Evolutionary conservation across 768 basidiomycete genomes (phyloP), one percentile per base, ranked within the genome.

Genomic region (Antrodiella citrinella): DNA sequence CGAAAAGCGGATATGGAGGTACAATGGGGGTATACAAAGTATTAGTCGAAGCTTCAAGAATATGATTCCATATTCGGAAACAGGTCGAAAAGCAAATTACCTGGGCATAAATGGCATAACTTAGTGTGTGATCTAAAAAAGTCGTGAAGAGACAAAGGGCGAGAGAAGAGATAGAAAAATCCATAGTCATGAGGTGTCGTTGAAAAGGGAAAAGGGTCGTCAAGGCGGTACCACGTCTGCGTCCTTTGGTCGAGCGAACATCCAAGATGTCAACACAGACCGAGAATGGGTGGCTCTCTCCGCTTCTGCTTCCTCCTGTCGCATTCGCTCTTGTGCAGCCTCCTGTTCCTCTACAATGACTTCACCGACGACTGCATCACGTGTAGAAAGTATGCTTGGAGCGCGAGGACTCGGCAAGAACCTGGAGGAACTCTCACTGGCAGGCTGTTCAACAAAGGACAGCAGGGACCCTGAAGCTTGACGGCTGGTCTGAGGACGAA

Each of bases 261-360:
- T 75, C 84, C 82, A 85, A 26, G 80, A 74, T 35, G 75, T 79
- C 54, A 82, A 65, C 81, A 81, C 81, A 11, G 81, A 77, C 56
- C 74, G 77, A 25, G 70, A 68, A 22, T 65, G 65, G 49, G 65
- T 69, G 19, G 70, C 66, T 53, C 72, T 72, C 51, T 70, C 66
- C 26, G 70, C 75, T 55, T 80, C 75, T 9, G 68, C 70, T 56
- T 77, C 66, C 63, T 86, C 84, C 44, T 74, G 73, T 57, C 78
- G 72, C 45, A 80, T 58, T 42, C 77, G 68, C 54, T 78, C 71
- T 25, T 71, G 70, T 22, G 77, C 66, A 3, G 76, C 83, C 13
- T 76, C 69, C 52, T 76, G 71, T 64, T 87, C 86, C 62, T 89
- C 85, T 35, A 78, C 82, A 38, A 86, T 70, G 39, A 84, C 78